A percentile compares a stretch with the other conserved stretches of the same genome.
These are phyloP conservation scores for Eucalyptus shirleyi DNA, from an alignment of 345 rosid genomes.

Conservation along the genomic window DNA sequence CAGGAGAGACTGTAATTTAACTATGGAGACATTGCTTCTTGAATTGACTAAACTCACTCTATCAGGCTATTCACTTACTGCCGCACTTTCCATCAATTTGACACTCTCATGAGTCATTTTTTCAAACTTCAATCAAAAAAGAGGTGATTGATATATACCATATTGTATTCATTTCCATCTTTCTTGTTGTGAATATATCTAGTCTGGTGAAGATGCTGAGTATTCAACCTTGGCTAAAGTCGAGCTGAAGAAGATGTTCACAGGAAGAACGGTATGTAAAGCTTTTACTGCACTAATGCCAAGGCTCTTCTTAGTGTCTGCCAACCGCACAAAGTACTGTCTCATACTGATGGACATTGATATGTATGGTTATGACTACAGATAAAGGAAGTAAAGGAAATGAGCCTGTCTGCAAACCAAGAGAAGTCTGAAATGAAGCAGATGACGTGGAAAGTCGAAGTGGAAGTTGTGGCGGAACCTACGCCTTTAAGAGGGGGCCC, in stretches of 20 bases:
- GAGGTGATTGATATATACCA: not conserved
- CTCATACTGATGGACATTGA: not conserved
- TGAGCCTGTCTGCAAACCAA: constrained; percentile 63
- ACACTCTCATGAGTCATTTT: not conserved
- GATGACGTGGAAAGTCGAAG: constrained; percentile 59
- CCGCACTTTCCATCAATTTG: not conserved
- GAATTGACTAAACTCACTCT: not conserved
- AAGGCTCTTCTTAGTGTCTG: not conserved
- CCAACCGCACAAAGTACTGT: not conserved
- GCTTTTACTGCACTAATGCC: not conserved
- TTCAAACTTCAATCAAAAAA: not conserved
- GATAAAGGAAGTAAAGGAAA: constrained; percentile 58
- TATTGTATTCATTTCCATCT: not conserved
- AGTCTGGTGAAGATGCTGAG: constrained; percentile 54
- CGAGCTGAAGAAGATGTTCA: constrained; percentile 67
- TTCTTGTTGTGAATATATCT: not conserved
- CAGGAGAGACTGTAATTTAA: not conserved
- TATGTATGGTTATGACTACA: not conserved
- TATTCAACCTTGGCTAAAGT: constrained; percentile 49
- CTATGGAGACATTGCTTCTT: not conserved
- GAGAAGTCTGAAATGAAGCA: constrained; percentile 54
- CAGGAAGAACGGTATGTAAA: constrained; percentile 30
- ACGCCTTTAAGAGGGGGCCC: constrained; percentile 39
- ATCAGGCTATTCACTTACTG: not conserved
- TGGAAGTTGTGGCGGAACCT: constrained; percentile 1